Percentiles rank a stretch among this genome's conserved stretches.
Conservation (phyloP, 371 early-diverging fungal species). For the Zancudomyces culisetae region DNA sequence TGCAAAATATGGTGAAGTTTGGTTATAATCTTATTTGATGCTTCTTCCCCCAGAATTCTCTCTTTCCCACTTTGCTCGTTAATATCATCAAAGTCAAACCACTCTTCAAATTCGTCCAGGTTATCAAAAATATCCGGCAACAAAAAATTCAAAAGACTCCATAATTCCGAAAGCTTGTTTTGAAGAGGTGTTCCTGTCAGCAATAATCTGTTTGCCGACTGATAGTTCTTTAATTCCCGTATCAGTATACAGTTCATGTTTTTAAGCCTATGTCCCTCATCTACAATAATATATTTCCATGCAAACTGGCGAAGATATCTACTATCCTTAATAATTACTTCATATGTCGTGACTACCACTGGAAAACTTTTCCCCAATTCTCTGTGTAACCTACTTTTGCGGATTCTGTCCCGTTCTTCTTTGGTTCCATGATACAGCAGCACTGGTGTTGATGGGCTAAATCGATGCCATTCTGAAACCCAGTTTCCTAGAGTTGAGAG, state of each 20-base stretch:
- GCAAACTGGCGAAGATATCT: slow-evolving; percentile 33
- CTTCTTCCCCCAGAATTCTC: slow-evolving; percentile 49
- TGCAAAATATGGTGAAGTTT: slow-evolving; percentile 76
- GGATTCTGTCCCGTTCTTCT: slow-evolving; percentile 52
- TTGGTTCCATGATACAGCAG: slow-evolving; percentile 79
- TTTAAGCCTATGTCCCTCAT: slow-evolving; percentile 92
- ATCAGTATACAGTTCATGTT: slow-evolving; percentile 82
- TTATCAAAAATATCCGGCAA: slow-evolving; percentile 79
- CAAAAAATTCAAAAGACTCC: slow-evolving; percentile 88
- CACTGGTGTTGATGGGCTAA: slow-evolving; percentile 71
- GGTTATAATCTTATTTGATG: slow-evolving; percentile 46
- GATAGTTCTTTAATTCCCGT: slow-evolving; percentile 57
- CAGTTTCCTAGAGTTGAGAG: slow-evolving; percentile 93
- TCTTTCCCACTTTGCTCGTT: slow-evolving; percentile 38
- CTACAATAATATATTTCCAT: slow-evolving; percentile 85
- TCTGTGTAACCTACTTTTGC: slow-evolving; percentile 40
- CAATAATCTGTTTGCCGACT: slow-evolving; percentile 67
- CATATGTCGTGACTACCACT: slow-evolving; percentile 78
- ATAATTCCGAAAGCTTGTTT: slow-evolving; percentile 82
- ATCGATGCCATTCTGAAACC: slow-evolving; percentile 86
- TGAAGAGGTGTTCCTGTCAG: slow-evolving; percentile 91
- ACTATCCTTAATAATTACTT: slow-evolving; percentile 72
- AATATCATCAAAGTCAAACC: slow-evolving; percentile 69
- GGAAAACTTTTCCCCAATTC: slow-evolving; percentile 44
- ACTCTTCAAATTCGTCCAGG: slow-evolving; percentile 57